Base-by-base conservation (phyloP, 768 basidiomycete genomes). In the Naganishia vaughanmartiniae region DNA sequence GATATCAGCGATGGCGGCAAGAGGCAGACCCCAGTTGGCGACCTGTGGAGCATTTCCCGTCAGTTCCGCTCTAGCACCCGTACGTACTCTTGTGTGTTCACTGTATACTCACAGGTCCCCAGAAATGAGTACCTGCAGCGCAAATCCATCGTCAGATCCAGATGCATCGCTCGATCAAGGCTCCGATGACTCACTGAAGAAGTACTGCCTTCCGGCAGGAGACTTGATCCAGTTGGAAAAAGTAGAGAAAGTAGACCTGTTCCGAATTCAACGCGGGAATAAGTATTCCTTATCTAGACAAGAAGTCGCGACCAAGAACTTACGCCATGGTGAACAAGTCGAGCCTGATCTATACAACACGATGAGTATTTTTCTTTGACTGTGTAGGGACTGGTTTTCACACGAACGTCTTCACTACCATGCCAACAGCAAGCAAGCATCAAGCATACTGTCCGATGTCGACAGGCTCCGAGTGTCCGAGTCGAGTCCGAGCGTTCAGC, bases 11-110 rank as follows among this genome's bases (percentile, higher is more conserved):
- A 99, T 84, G 53, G 95, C 95, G 76, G 95, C 95, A 46, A 98
- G 83, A 70, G 95, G 95, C 21, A 99, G 87, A 77, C 95, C 95
- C 91, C 95, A 99, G 84, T 99, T 99, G 72, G 95, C 95, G 72
- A 93, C 89, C 94, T 63, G 42, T 14, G 24, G 9, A 45, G 24
- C 34, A 34, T n/a, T 14, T 12, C 17, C 2, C 77, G 60, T 39
- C 46, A 28, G 19, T 36, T 66, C 34, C 31, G 45, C 14, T 28
- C n/a, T 34, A 28, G 19, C 15, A 55, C 30, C 28, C 19, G 54
- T 54, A n/a, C n/a, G 48, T 6, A 39, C 34, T 34, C 34, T n/a
- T 14, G 28, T 45, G 11, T 28, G 6, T 24, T 21, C 42, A 10
- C 33, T 1, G 26, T 36, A 10, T 15, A 45, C 60, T 63, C 72